Conservation (phyloP, 192 early-diverging fungal species). For the Rhizophagus clarus region DNA sequence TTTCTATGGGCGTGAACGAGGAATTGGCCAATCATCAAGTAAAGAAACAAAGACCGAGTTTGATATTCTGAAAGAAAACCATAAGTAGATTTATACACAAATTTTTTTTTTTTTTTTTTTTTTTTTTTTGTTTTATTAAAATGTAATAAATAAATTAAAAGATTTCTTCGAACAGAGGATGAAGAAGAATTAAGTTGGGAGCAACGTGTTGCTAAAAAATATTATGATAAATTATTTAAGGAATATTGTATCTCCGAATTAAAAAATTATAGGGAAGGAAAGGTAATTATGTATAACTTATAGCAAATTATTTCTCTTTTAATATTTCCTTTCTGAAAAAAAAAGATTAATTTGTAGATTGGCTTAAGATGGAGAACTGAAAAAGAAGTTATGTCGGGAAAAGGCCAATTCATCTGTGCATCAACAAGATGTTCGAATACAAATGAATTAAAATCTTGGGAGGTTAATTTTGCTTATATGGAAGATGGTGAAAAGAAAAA, state of each 20-base stretch:
- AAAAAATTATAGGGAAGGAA: slow-evolving; percentile 68
- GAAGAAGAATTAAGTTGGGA: slow-evolving; percentile 64
- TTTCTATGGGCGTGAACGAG: slow-evolving; percentile 40
- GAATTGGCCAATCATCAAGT: background rate
- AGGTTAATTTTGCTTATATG: slow-evolving; percentile 83
- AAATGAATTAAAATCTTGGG: slow-evolving; percentile 71
- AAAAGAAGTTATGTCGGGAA: slow-evolving; percentile 66
- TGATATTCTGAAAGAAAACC: slow-evolving; percentile 72
- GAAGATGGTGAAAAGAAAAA: slow-evolving; percentile 75
- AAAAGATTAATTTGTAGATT: slow-evolving; percentile 48
- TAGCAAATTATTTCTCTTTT: background rate
- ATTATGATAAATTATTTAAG: slow-evolving; percentile 85
- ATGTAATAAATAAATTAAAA: slow-evolving; percentile 18
- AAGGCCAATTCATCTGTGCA: slow-evolving; percentile 77
- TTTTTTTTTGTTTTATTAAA: background rate
- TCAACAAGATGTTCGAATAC: slow-evolving; percentile 54
- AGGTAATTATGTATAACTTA: slow-evolving; percentile 31
- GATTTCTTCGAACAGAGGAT: slow-evolving; percentile 60
- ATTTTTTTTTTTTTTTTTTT: background rate
- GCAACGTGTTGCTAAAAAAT: slow-evolving; percentile 76
- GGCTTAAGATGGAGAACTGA: slow-evolving; percentile 74
- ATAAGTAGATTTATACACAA: slow-evolving; percentile 51
- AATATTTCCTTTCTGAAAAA: slow-evolving; percentile 63
- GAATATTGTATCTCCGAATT: slow-evolving; percentile 80
- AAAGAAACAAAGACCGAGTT: slow-evolving; percentile 54